Evolutionary conservation across 371 early-diverging fungal genomes (phyloP).

Genomic region (Mortierella sp.): DNA sequence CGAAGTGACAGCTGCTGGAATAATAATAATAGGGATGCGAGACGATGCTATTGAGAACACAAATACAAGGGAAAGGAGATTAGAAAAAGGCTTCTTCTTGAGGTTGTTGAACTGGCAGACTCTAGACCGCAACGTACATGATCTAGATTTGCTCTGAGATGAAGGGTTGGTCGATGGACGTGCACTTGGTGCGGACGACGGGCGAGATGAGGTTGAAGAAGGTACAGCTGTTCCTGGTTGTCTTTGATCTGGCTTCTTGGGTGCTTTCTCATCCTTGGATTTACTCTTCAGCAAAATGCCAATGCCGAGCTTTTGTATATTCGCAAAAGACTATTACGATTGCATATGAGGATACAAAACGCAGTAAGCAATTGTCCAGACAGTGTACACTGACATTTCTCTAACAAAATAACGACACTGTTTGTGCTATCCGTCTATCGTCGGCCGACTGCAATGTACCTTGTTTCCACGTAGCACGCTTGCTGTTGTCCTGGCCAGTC

Average conservation of each 20-base stretch:
- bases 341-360: not conserved
- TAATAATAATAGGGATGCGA: slow-evolving; percentile 85
- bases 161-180: slow-evolving; percentile 20
- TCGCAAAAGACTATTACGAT: slow-evolving; percentile 39
- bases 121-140: slow-evolving; percentile 15
- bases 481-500: slow-evolving; percentile 57
- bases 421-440: not conserved
- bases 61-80: not conserved
- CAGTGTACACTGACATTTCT: too few species aligned
- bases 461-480: slow-evolving; percentile 61
- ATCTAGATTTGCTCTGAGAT: slow-evolving; percentile 28
- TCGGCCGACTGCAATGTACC: slow-evolving; percentile 18
- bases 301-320: slow-evolving; percentile 51
- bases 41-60: slow-evolving; percentile 8
- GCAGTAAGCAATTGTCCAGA: too few species aligned
- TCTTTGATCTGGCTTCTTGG: slow-evolving; percentile 31
- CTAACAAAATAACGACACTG: too few species aligned
- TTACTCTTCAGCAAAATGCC: slow-evolving; percentile 49
- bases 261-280: slow-evolving; percentile 46
- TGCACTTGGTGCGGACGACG: slow-evolving; percentile 10
- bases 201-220: slow-evolving; percentile 19
- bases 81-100: too few species aligned
- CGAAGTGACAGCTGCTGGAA: slow-evolving; percentile 87
- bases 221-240: slow-evolving; percentile 22
- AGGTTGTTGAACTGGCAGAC: not conserved